Evolutionary conservation across 2,329 filamentous ascomycete genomes (phyloP).

Genomic region (Apiospora marii): DNA sequence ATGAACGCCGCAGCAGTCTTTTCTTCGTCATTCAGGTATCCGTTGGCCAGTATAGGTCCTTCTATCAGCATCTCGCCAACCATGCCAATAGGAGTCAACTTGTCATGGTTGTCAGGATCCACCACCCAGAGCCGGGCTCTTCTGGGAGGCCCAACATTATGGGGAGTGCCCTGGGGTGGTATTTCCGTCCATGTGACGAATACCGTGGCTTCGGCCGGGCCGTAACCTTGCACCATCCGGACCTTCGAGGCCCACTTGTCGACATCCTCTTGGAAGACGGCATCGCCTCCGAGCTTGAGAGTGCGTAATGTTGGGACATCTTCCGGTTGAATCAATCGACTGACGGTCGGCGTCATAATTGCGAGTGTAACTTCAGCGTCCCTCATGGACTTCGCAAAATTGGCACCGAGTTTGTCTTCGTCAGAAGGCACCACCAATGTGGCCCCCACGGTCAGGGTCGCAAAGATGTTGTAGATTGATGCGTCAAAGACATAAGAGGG

Average conservation of each 20-base stretch:
- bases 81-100: slow-evolving; percentile 24
- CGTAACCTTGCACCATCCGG: slow-evolving; percentile 3
- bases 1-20: slow-evolving; percentile 36
- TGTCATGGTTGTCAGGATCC: slow-evolving; percentile 20
- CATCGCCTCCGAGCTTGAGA: slow-evolving; percentile 10
- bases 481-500: slow-evolving; percentile 27
- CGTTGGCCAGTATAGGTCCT: slow-evolving; percentile 29
- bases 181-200: slow-evolving; percentile 1
- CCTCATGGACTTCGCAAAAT: slow-evolving; percentile 30
- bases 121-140: slow-evolving; percentile 29
- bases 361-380: slow-evolving; percentile 47
- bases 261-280: slow-evolving; percentile 4
- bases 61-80: slow-evolving; percentile 29
- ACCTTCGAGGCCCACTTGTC: slow-evolving; percentile 2
- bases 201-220: not conserved
- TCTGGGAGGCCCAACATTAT: slow-evolving; percentile 21
- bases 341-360: slow-evolving; percentile 12
- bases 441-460: slow-evolving; percentile 19
- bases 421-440: slow-evolving; percentile 26
- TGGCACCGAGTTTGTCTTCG: not conserved
- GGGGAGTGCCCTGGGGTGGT: not conserved
- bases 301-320: slow-evolving; percentile 34
- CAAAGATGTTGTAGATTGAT: slow-evolving; percentile 24
- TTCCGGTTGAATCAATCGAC: not conserved
- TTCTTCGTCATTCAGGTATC: slow-evolving; percentile 42